Base-by-base conservation (phyloP, 2,329 filamentous ascomycete species). In the Cryphonectria radicalis region DNA sequence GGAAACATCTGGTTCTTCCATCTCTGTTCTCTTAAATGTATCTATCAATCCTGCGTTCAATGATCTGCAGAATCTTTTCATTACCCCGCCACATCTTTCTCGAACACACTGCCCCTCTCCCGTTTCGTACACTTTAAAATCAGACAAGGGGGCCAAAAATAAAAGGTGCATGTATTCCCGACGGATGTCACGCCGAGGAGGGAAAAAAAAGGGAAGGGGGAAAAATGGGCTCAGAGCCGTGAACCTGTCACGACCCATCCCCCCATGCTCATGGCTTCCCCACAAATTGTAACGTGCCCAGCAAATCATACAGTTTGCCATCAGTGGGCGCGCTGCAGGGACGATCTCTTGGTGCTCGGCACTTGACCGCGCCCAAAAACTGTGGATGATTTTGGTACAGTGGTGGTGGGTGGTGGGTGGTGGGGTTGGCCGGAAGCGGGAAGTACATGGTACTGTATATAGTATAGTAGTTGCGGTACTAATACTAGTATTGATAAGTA, bases 281-380 rank as follows among this genome's bases (percentile, higher is more conserved):
- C 70, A 59, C 35, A 62, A 35, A 59, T 60, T 19, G 22, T 43
- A 22, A 14, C 25, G 11, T 37, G 19, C 11, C 28, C 40, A 68
- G 60, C 68, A 62, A 72, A 72, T 70, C 64, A 70, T 25, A 64
- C 35, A 40, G 42, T 19, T 50, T 6, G 55, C 60, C 43, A 32
- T 17, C 43, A 25, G 25, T 13, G 46, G 70, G 53, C 59, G 32
- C 50, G n/a, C n/a, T 70, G 71, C 71, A 72, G 71, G 71, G 71
- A 53, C 68, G 68, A 72, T 70, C 71, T 69, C 40, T 65, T 62
- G 42, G 62, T 32, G n/a, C 70, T 72, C 70, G 71, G 71, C 71
- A 72, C 65, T 72, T 72, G 65, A n/a, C 66, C 70, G 66, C 66
- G 28, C 59, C 53, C 63, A 62, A 28, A 60, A 50, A 17, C 8